These are phyloP conservation scores for Borealophlyctis nickersoniae DNA, from an alignment of 192 early-diverging fungal genomes.

Conservation along the genomic window DNA sequence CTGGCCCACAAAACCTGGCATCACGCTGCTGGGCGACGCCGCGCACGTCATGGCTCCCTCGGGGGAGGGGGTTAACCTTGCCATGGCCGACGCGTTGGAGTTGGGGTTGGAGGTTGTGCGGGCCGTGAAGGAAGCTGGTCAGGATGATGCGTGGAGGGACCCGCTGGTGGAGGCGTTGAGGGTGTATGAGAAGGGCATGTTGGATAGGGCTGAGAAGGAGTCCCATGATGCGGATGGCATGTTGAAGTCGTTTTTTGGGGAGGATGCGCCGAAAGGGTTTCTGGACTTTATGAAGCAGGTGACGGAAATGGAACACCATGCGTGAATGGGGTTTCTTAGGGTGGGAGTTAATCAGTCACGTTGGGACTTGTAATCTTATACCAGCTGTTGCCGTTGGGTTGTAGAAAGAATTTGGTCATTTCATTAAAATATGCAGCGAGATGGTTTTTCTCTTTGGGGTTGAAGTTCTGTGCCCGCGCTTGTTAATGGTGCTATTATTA, in stretches of 20 bases:
- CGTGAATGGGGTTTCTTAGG: no score
- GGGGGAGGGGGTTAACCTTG: constrained; percentile 50
- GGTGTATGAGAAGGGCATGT: neutral
- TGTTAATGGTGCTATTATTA: no score
- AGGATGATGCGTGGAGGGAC: neutral
- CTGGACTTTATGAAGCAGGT: neutral
- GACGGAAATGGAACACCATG: no score
- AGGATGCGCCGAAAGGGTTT: neutral
- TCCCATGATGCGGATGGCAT: neutral
- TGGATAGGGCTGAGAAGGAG: neutral
- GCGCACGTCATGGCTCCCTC: constrained; percentile 49
- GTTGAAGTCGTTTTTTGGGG: neutral
- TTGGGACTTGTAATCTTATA: no score
- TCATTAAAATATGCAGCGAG: no score
- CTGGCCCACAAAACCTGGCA: constrained; percentile 26
- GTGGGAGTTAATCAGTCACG: no score
- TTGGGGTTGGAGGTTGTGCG: neutral
- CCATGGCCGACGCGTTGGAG: constrained; percentile 12
- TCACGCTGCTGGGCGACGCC: constrained; percentile 48
- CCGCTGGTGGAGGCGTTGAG: neutral
- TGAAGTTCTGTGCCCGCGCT: no score
- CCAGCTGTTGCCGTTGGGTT: no score
- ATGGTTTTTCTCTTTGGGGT: no score
- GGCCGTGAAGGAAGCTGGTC: neutral
- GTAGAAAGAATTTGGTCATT: no score